Evolutionary conservation across 345 rosid species (phyloP).

Genomic region (Passiflora organensis): DNA sequence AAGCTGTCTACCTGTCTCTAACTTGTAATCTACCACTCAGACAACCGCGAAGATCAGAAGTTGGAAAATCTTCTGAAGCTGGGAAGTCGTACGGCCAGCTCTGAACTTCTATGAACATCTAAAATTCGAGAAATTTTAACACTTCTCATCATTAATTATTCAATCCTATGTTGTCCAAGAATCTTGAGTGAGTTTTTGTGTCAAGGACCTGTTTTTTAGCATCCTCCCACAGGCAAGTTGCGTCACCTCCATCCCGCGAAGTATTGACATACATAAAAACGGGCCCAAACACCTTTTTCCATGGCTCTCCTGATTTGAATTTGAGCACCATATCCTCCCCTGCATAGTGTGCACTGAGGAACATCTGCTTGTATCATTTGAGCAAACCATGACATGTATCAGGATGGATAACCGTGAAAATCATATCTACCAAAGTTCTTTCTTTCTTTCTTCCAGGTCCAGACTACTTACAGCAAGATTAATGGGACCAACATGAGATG

Average conservation of each 20-base stretch:
- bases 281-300: constrained; percentile 97
- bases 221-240: constrained; percentile 82
- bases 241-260: constrained; percentile 40
- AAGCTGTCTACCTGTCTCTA: constrained; percentile 44
- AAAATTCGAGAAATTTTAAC: constrained; percentile 3
- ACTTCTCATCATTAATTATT: neutral
- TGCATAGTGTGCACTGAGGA: constrained; percentile 72
- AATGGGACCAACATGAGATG: constrained; percentile 89
- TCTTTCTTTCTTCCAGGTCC: too few relatives aligned
- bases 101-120: constrained; percentile 65
- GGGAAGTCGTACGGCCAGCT: constrained; percentile 93
- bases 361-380: constrained; percentile 44
- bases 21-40: constrained; percentile 63
- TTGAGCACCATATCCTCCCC: constrained; percentile 76
- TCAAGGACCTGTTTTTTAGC: constrained; percentile 66
- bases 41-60: constrained; percentile 63
- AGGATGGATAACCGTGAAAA: too few relatives aligned
- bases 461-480: constrained; percentile 57
- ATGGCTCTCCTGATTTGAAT: constrained; percentile 50
- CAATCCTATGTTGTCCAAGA: neutral
- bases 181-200: neutral
- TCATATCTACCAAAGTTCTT: too few relatives aligned
- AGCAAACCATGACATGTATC: too few relatives aligned
- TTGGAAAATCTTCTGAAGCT: constrained; percentile 75
- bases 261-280: constrained; percentile 80